Percentiles rank a stretch among this genome's conserved stretches.
Conservation (phyloP, 108 stramenopile species). For the Nitzschia sp. region DNA sequence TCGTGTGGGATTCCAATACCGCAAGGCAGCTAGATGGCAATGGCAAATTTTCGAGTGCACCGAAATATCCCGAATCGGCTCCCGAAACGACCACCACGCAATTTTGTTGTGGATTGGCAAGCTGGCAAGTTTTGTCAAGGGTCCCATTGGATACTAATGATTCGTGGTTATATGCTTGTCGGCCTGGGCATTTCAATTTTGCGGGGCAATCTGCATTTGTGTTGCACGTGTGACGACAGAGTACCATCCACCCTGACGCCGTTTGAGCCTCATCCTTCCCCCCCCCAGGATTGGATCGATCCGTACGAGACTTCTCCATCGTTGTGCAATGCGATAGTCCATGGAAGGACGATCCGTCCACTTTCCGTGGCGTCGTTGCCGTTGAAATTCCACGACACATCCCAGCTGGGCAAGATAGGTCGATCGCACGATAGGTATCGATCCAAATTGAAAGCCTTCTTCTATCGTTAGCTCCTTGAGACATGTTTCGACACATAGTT, state of each 20-base stretch:
- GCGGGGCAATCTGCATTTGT: slow-evolving; percentile 20
- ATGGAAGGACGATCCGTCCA: background rate
- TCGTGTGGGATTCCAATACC: slow-evolving; percentile 32
- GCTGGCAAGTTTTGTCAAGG: background rate
- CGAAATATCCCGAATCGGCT: slow-evolving; percentile 20
- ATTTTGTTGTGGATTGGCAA: background rate
- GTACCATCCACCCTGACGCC: slow-evolving; percentile 30
- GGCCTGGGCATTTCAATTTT: slow-evolving; percentile 1
- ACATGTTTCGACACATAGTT: slow-evolving; percentile 14
- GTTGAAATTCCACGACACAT: slow-evolving; percentile 9
- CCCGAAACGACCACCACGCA: slow-evolving; percentile 38
- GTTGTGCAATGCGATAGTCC: slow-evolving; percentile 3
- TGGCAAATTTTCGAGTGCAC: slow-evolving; percentile 33
- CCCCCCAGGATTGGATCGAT: slow-evolving; percentile 17
- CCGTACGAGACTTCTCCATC: slow-evolving; percentile 20
- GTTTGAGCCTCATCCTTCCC: background rate
- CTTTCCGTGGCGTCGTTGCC: background rate
- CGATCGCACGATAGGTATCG: background rate
- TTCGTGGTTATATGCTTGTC: background rate
- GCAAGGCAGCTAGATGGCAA: no score
- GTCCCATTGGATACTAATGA: background rate
- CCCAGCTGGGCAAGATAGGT: slow-evolving; percentile 3
- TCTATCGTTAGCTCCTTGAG: slow-evolving; percentile 23
- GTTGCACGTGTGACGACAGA: slow-evolving; percentile 20
- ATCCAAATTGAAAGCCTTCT: slow-evolving; percentile 21